Evolutionary conservation across 768 basidiomycete genomes (phyloP), one percentile per base, ranked within the genome.

Genomic region (Mycena leptocephala): DNA sequence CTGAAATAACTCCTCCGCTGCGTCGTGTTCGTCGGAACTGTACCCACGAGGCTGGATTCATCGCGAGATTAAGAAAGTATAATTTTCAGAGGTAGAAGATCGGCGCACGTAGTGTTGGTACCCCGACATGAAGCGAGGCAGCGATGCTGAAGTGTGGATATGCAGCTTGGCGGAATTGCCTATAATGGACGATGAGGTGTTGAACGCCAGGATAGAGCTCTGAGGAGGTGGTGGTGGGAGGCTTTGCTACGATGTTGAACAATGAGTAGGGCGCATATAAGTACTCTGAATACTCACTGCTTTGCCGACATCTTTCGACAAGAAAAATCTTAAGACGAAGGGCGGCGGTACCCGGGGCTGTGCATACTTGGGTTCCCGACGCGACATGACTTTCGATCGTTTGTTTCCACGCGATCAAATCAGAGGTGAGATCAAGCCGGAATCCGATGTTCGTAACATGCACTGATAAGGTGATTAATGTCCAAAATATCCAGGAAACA

Each of bases 111-210:
- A 78, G 56, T 78, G 55, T 67, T 72, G 58, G 46, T 73, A 78
- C 74, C 66, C 77, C 77, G 77, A 78, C 77, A 78, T 78, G 74
- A 72, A 46, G 66, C 77, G 77, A 78, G 77, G 74, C n/a, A 75
- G 66, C 62, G 72, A 55, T 62, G 73, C 46, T 18, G 77, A 32
- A 41, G 66, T 70, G 77, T 71, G 59, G 56, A 73, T 72, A 63
- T 78, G 72, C 74, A 78, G 77, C 35, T 75, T 78, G 77, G 55
- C 71, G 61, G 51, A 70, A 66, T 65, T 72, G 77, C 70, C 71
- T 70, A 70, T 69, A 73, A 66, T 73, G 74, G 77, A 56, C 61
- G 66, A 55, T 32, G 65, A 20, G 26, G 37, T 68, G 37, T 61
- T 68, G 8, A 20, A 11, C 26, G 62, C 69, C 74, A 53, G 61